These are phyloP conservation scores for Monosporascus ibericus DNA, from an alignment of 2,329 filamentous ascomycete genomes.

Conservation along the genomic window DNA sequence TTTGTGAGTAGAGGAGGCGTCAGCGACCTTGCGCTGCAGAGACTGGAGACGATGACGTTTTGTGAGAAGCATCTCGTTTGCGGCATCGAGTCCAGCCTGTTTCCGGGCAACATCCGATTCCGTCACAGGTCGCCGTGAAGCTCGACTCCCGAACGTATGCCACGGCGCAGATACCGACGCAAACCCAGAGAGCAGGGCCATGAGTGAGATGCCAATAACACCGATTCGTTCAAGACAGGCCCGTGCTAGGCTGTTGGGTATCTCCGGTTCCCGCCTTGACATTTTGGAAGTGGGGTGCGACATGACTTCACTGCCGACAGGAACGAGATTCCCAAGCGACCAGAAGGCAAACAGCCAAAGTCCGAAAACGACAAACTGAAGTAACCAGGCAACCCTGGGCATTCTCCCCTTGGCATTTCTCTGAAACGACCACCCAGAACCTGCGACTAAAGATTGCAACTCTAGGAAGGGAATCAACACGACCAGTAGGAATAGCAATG, in stretches of 20 bases:
- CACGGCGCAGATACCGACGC: conserved; percentile 83
- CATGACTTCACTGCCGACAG: conserved; percentile 37
- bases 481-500: conserved; percentile 66
- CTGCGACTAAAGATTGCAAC: conserved; percentile 57
- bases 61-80: conserved; percentile 69
- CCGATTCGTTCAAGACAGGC: conserved; percentile 66
- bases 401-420: conserved; percentile 49
- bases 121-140: conserved; percentile 53
- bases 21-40: conserved; percentile 56
- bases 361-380: conserved; percentile 57
- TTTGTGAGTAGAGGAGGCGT: conserved; percentile 33
- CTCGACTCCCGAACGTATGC: conserved; percentile 69
- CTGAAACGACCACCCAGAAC: conserved; percentile 57
- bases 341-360: conserved; percentile 72
- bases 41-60: conserved; percentile 69
- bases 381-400: conserved; percentile 56
- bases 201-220: conserved; percentile 77
- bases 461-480: conserved; percentile 74
- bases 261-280: conserved; percentile 35
- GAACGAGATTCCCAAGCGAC: conserved; percentile 62
- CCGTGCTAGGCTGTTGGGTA: conserved; percentile 35
- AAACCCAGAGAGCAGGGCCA: conserved; percentile 84
- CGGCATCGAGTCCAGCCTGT: conserved; percentile 70
- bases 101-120: conserved; percentile 73
- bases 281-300: conserved; percentile 26